Percentiles rank a stretch among this genome's conserved stretches.
These are phyloP conservation scores for Clavispora santaluciae DNA, from an alignment of 805 yeast species.

Conservation along the genomic window DNA sequence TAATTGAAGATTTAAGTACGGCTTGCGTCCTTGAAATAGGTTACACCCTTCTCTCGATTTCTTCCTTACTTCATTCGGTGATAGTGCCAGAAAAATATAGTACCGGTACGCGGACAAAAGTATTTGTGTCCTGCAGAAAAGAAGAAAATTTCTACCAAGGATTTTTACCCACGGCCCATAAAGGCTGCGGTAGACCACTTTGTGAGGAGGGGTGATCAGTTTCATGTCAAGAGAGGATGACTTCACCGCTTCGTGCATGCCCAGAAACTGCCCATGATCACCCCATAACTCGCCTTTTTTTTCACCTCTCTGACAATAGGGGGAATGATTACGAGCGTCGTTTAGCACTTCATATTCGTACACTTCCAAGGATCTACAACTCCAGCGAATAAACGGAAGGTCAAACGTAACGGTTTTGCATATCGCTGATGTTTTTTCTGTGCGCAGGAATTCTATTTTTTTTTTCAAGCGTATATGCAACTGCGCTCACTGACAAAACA, in stretches of 20 bases:
- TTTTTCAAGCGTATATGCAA: background rate
- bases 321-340: background rate
- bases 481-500: background rate
- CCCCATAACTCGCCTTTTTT: no score
- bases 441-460: background rate
- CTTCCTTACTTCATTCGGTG: background rate
- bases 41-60: no score
- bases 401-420: background rate
- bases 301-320: background rate
- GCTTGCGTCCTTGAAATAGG: no score
- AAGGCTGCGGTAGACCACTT: background rate
- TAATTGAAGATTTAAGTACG: no score
- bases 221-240: background rate
- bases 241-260: background rate
- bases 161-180: background rate
- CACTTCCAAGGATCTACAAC: background rate
- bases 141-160: background rate
- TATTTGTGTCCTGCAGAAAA: background rate
- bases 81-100: background rate
- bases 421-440: background rate
- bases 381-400: background rate
- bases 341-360: background rate
- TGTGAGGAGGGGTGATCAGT: background rate
- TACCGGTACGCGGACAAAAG: background rate
- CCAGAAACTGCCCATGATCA: background rate